Base-by-base conservation (phyloP, 768 basidiomycete species). In the Tulasnella sp. region DNA sequence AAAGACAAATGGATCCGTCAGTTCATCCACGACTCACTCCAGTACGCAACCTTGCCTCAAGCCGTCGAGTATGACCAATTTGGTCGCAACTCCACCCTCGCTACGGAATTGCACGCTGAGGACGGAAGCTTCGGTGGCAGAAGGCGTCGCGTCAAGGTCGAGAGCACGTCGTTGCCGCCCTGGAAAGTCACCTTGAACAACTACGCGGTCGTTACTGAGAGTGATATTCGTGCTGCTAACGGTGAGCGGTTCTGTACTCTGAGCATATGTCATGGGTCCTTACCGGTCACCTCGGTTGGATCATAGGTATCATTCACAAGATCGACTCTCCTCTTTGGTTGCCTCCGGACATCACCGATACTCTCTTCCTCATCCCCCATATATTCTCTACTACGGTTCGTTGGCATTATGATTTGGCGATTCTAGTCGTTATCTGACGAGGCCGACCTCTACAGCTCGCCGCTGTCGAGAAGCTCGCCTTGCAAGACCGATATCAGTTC, bases 141-240 rank as follows among this genome's bases (percentile, higher is more conserved):
- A 17, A 39, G 29, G 22, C 73, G 52, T 36, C 73, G 73, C 39
- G 26, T 73, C 73, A 73, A 73, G 44, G 29, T 73, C 44, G 42
- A 73, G 42, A 73, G 44, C 5, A 32, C 5, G 19, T n/a, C 44
- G 3, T 17, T 72, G 11, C 68, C 73, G 17, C 70, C 73, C 5
- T 52, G 29, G 41, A 41, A 70, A 16, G 37, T 71, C 17, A 73
- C 69, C 32, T n/a, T 73, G 32, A 73, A 73, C 73, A 73, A 69
- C 19, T 71, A 73, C 22, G 73, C 62, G 17, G 34, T 37, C 12
- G 22, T 73, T 35, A 70, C 36, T 34, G 16, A 70, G 36, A 52
- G 34, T 11, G 73, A 73, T 34, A 41, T 73, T 16, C 11, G n/a
- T 1, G 73, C 73, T 40, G 22, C 29, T 22, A 73, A 73, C 52